These are phyloP conservation scores for Mortierella sp. DNA, from an alignment of 371 early-diverging fungal genomes.

Conservation along the genomic window DNA sequence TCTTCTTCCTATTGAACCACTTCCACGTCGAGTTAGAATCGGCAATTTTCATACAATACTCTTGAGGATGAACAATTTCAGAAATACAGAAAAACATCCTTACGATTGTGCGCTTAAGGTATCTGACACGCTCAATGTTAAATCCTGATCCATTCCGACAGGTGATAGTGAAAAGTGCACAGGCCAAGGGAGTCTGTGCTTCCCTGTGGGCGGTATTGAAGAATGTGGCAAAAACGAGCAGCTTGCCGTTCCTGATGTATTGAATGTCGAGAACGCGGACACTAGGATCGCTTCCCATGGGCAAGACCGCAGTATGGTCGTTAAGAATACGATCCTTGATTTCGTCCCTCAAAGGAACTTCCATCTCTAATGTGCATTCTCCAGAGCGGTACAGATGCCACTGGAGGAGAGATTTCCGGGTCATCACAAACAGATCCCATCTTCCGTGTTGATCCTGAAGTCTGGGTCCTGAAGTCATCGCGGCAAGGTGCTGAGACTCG, in stretches of 20 bases:
- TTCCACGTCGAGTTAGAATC: neutral
- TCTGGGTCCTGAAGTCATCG: constrained; percentile 49
- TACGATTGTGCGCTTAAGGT: constrained; percentile 45
- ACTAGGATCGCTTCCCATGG: constrained; percentile 35
- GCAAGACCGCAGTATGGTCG: constrained; percentile 23
- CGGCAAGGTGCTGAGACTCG: constrained; percentile 31
- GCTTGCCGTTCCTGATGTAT: constrained; percentile 40
- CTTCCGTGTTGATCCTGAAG: constrained; percentile 37
- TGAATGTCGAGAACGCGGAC: constrained; percentile 41
- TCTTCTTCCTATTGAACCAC: constrained; percentile 40
- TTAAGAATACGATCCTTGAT: constrained; percentile 31
- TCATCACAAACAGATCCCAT: constrained; percentile 50
- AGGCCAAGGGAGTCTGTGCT: constrained; percentile 27
- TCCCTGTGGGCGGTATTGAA: constrained; percentile 21
- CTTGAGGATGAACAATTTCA: neutral
- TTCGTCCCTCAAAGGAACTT: constrained; percentile 27
- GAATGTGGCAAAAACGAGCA: constrained; percentile 39
- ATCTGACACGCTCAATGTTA: constrained; percentile 41
- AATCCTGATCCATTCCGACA: constrained; percentile 26
- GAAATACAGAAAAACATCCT: neutral
- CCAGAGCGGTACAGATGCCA: constrained; percentile 46
- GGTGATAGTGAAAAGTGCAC: constrained; percentile 38
- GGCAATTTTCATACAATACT: neutral
- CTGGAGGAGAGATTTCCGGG: constrained; percentile 30
- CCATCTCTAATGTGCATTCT: constrained; percentile 29